Base-by-base conservation (phyloP, 768 basidiomycete genomes). In the Rhodotorula taiwanensis region DNA sequence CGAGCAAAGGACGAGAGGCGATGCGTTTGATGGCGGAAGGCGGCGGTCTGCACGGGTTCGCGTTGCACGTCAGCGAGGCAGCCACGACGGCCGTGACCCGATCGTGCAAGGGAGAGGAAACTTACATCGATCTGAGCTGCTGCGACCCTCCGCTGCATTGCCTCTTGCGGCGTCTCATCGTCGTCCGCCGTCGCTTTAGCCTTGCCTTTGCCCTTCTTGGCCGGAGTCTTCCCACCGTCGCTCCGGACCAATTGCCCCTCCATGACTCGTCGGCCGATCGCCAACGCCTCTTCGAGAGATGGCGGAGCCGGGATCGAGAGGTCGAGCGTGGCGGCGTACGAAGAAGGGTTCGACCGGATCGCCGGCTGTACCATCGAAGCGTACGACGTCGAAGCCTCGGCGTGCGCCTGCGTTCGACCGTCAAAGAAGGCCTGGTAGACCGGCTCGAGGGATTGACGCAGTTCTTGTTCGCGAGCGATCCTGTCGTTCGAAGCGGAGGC, bases 1-100 rank as follows among this genome's bases (percentile, higher is more conserved):
- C 55, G 64, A 1, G 50, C 25, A 45, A 66, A 66, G 27, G 55
- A 39, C 14, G 55, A 20, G 36, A 66, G 55, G 28, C 55, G 55
- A 39, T 66, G 64, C 23, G 44, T 52, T n/a, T 39, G 45, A 16
- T 66, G 64, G 2, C 23, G 42, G 4, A 61, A 31, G 9, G n/a
- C 13, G 21, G 51, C 59, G 8, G 60, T 66, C 59, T 65, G 56
- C n/a, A 34, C 9, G n/a, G 52, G n/a, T 30, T 27, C n/a, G 18
- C 5, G 8, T 25, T 7, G 33, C 21, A 23, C 23, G n/a, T n/a
- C 23, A 34, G 33, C 21, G 8, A 11, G 21, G 31, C 16, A 31
- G 15, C 1, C 1, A 27, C 4, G 33, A 16, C n/a, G n/a, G 39
- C 36, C 13, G n/a, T 18, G 25, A 5, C 18, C 5, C 23, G 3